A percentile compares a stretch with the other conserved stretches of the same genome.
Conservation (phyloP, 163 green algal species). For the Coccomyxa subellipsoidea region DNA sequence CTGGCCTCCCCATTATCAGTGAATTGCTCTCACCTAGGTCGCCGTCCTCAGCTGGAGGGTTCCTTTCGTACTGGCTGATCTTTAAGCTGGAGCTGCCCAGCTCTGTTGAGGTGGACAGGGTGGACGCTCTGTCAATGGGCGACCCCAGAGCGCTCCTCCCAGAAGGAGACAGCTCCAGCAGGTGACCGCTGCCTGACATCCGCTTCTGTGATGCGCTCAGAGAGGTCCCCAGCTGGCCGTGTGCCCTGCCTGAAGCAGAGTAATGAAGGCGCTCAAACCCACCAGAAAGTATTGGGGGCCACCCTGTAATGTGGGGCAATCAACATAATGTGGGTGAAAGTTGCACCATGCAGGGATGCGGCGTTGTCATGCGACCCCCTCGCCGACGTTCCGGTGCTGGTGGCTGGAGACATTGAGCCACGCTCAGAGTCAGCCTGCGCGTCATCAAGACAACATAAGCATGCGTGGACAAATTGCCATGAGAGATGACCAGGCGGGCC, state of each 20-base stretch:
- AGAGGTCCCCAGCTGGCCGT: not conserved
- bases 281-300: too few relatives aligned
- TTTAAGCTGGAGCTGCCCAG: not conserved
- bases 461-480: too few relatives aligned
- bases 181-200: not conserved
- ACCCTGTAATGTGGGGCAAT: too few relatives aligned
- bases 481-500: too few relatives aligned
- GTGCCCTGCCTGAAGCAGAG: not conserved
- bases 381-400: not conserved
- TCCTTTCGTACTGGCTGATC: conserved; percentile 5
- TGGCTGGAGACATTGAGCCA: not conserved
- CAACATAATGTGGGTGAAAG: too few relatives aligned
- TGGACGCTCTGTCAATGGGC: not conserved
- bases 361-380: not conserved
- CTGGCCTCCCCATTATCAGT: not conserved
- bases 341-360: not conserved
- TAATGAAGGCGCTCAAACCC: not conserved
- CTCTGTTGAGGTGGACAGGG: not conserved
- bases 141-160: not conserved
- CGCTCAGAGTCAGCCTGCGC: not conserved
- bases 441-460: not conserved
- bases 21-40: not conserved
- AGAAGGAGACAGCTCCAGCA: not conserved
- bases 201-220: not conserved
- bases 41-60: not conserved